A percentile compares a stretch with the other conserved stretches of the same genome.
Conservation (phyloP, 176 grass and related monocot genomes). For the Coix lacrymajobi region DNA sequence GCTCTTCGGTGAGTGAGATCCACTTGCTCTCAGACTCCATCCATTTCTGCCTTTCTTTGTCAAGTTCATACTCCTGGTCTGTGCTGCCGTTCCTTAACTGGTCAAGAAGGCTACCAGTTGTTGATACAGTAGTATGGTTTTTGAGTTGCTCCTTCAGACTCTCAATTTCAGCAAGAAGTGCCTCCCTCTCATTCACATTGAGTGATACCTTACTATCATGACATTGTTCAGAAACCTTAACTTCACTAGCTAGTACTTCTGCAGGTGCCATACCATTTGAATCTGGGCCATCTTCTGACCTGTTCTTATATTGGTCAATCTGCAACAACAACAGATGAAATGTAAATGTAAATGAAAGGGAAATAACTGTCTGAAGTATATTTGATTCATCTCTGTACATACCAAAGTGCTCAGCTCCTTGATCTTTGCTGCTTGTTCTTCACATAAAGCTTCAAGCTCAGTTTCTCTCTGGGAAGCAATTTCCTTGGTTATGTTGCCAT, state of each 20-base stretch:
- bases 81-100: slow-evolving; percentile 62
- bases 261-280: slow-evolving; percentile 16
- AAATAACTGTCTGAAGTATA: slow-evolving; percentile 7
- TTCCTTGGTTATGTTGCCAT: background rate
- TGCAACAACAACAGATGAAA: slow-evolving; percentile 32
- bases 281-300: slow-evolving; percentile 32
- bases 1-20: slow-evolving; percentile 86
- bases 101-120: slow-evolving; percentile 64
- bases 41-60: slow-evolving; percentile 87
- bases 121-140: slow-evolving; percentile 10
- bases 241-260: slow-evolving; percentile 19
- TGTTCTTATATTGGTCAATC: slow-evolving; percentile 56
- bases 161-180: slow-evolving; percentile 47
- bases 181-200: slow-evolving; percentile 28
- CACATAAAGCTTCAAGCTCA: slow-evolving; percentile 82
- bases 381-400: slow-evolving; percentile 15
- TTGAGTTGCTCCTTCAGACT: slow-evolving; percentile 53
- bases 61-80: slow-evolving; percentile 51
- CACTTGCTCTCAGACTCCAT: slow-evolving; percentile 93
- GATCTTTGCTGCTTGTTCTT: slow-evolving; percentile 76
- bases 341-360: slow-evolving; percentile 21
- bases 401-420: slow-evolving; percentile 62
- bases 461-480: slow-evolving; percentile 56
- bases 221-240: slow-evolving; percentile 14
- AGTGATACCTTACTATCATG: slow-evolving; percentile 14